Base-by-base conservation (phyloP, 495 filamentous ascomycete genomes). In the Mycothermus thermophilus region DNA sequence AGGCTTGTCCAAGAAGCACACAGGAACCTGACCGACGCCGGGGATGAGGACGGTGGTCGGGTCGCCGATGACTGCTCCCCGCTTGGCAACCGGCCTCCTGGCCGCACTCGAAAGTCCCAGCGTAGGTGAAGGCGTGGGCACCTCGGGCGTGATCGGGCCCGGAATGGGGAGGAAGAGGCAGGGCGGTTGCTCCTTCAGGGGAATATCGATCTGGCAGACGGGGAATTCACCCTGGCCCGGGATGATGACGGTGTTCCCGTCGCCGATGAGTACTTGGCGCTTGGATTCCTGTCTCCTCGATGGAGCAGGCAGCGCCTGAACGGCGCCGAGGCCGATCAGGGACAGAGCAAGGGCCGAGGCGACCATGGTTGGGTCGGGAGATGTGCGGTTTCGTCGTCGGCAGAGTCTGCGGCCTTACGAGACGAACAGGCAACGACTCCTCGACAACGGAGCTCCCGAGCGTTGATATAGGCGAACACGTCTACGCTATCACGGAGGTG, bases 251-350 rank as follows among this genome's bases (percentile, higher is more conserved):
- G 34, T 33, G 13, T 20, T 17, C n/a, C 35, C 39, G 6, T 33
- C 37, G 13, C 40, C 39, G 17, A 43, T 37, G n/a, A 30, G 22
- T n/a, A n/a, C n/a, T n/a, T n/a, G n/a, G n/a, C n/a, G n/a, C n/a
- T n/a, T n/a, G n/a, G n/a, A n/a, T n/a, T n/a, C n/a, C 29, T 44
- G 43, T 13, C 51, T 45, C 32, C 22, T 43, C 37, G n/a, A 48
- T 20, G 14, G 16, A 13, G 49, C 27, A 14, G 54, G 54, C 33
- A 55, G 27, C 27, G 49, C 54, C 27, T 44, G 34, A 19, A 55
- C 49, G 44, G 43, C 44, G 27, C 51, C 37, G 23, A 57, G 42
- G 35, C 54, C 47, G 34, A 55, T 26, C 7, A 58, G 42, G 14
- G 50, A 48, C 25, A 54, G 31, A 27, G 50, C 38, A n/a, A 58